phyloP scores from a whole-genome alignment of 306 rosid genomes.

The Ormosia semicastrata region DNA sequence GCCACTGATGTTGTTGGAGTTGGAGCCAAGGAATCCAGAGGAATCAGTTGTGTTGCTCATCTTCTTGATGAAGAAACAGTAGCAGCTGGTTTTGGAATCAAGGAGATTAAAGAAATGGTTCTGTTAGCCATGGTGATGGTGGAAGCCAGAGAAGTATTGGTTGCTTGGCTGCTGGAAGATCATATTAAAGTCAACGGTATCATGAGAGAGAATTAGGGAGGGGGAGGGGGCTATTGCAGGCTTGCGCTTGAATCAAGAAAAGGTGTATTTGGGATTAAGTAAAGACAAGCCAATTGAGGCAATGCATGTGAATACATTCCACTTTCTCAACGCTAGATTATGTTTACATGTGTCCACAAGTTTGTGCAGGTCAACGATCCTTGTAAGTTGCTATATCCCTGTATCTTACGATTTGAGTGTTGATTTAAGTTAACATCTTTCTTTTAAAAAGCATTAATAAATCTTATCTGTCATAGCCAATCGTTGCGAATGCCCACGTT shows the following conservation, averaged over 20 bases:
- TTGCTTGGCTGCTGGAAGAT: slow-evolving; percentile 25
- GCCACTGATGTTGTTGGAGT: slow-evolving; percentile 55
- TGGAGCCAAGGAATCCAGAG: slow-evolving; percentile 59
- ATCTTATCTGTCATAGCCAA: slow-evolving; percentile 19
- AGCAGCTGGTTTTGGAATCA: neutral
- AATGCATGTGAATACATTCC: slow-evolving; percentile 49
- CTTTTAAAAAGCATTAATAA: slow-evolving; percentile 1
- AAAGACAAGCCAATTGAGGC: slow-evolving; percentile 27
- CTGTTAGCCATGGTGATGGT: slow-evolving; percentile 41
- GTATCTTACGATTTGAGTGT: neutral
- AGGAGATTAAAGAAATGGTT: slow-evolving; percentile 16
- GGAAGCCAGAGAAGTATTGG: slow-evolving; percentile 22
- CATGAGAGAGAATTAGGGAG: slow-evolving; percentile 6
- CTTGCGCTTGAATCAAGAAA: slow-evolving; percentile 44
- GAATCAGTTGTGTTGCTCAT: slow-evolving; percentile 52
- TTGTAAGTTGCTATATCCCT: neutral
- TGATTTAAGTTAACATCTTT: slow-evolving; percentile 24
- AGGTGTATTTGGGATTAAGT: slow-evolving; percentile 39
- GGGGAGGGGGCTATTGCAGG: neutral
- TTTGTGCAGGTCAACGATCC: slow-evolving; percentile 50
- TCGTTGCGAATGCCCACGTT: slow-evolving; percentile 41
- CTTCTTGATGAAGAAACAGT: neutral
- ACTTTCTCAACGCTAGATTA: slow-evolving; percentile 32
- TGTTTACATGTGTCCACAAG: slow-evolving; percentile 31
- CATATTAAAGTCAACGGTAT: slow-evolving; percentile 55